These are phyloP conservation scores for Bonnemaisonia californica DNA, from an alignment of 31 red algal species.

Conservation along the genomic window DNA sequence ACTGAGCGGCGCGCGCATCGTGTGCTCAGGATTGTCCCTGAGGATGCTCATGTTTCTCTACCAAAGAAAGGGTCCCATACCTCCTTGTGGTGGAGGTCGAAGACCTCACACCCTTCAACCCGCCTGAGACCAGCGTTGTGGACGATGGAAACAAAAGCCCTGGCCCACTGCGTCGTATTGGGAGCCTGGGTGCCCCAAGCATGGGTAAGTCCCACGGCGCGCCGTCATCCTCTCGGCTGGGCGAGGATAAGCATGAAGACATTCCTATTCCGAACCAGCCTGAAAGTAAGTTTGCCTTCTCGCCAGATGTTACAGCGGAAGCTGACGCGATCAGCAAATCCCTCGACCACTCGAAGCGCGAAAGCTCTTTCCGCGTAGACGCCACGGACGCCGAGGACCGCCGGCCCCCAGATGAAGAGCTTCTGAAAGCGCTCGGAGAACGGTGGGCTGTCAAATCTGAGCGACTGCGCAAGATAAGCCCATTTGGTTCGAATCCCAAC, in stretches of 20 bases:
- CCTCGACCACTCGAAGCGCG: slow-evolving; percentile 25
- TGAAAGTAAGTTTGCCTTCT: slow-evolving; percentile 72
- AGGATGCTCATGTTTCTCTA: slow-evolving; percentile 94
- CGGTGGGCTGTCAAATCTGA: slow-evolving; percentile 82
- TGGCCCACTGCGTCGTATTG: slow-evolving; percentile 59
- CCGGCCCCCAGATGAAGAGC: slow-evolving; percentile 81
- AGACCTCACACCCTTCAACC: slow-evolving; percentile 48
- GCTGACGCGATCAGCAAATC: background rate
- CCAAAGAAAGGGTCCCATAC: slow-evolving; percentile 94
- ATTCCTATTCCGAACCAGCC: slow-evolving; percentile 57
- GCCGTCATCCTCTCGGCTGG: background rate
- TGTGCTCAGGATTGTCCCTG: slow-evolving; percentile 87
- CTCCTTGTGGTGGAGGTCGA: slow-evolving; percentile 93
- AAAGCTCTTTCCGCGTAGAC: slow-evolving; percentile 69
- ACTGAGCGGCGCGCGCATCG: slow-evolving; percentile 81
- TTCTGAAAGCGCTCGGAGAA: slow-evolving; percentile 83
- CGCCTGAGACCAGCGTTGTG: background rate
- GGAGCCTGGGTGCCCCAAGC: slow-evolving; percentile 38
- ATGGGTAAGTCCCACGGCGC: slow-evolving; percentile 1
- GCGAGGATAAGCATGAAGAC: slow-evolving; percentile 12
- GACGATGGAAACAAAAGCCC: slow-evolving; percentile 6
- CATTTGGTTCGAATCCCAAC: slow-evolving; percentile 81
- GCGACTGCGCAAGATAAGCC: slow-evolving; percentile 69
- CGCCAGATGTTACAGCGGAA: slow-evolving; percentile 64
- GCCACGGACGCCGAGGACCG: slow-evolving; percentile 57